Conservation (phyloP, 2,329 filamentous ascomycete species). For the Emericellopsis atlantica region DNA sequence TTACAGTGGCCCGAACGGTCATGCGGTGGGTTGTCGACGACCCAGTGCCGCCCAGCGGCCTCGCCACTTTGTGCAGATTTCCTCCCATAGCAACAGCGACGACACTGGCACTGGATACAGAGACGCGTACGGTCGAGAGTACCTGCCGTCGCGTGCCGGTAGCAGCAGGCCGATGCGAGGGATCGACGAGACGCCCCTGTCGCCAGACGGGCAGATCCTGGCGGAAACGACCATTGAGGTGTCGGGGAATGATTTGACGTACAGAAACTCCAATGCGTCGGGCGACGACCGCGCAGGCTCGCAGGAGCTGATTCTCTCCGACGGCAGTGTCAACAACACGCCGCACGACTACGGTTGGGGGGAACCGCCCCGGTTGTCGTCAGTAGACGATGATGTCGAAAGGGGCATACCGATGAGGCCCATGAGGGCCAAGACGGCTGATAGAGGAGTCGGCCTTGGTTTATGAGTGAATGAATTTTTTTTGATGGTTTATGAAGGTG, state of each 20-base stretch:
- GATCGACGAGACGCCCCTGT: background rate
- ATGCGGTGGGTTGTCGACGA: background rate
- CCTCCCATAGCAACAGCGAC: background rate
- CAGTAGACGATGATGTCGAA: background rate
- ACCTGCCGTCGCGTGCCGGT: no score
- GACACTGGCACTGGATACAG: background rate
- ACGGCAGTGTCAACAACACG: no score
- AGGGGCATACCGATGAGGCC: background rate
- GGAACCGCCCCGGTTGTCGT: background rate
- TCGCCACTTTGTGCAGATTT: background rate
- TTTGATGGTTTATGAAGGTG: no score
- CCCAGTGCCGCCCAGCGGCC: background rate
- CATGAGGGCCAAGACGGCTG: background rate
- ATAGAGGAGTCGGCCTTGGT: background rate
- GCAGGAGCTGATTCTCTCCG: background rate
- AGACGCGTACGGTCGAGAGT: background rate
- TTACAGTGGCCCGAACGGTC: background rate
- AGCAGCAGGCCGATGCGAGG: background rate
- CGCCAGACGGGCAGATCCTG: background rate
- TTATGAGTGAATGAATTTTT: background rate
- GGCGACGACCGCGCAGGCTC: background rate
- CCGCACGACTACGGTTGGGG: background rate
- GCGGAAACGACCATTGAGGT: slow-evolving; percentile 2
- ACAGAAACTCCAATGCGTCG: background rate
- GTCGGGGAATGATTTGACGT: background rate